These are phyloP conservation scores for Cystobasidium onofrii DNA, from an alignment of 768 basidiomycete genomes.

Conservation along the genomic window DNA sequence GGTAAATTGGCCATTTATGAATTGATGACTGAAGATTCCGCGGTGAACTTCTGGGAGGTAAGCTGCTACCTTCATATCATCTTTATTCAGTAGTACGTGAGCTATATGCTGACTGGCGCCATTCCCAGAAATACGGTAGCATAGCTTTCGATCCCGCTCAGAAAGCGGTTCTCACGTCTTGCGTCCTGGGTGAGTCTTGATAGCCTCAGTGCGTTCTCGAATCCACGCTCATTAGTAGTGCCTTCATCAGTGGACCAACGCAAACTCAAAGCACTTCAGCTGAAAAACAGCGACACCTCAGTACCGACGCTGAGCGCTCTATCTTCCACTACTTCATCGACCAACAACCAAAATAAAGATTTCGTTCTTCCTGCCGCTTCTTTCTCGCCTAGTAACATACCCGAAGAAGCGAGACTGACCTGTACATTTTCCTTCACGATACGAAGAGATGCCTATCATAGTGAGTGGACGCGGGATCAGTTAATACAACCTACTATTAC, in stretches of 20 bases:
- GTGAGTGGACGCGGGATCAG: not conserved
- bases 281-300: not conserved
- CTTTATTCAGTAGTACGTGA: too few species aligned
- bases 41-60: constrained; percentile 96
- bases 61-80: too few species aligned
- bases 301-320: not conserved
- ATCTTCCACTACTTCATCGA: not conserved
- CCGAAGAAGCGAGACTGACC: constrained; percentile 68
- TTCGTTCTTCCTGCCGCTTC: constrained; percentile 14
- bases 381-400: constrained; percentile 40
- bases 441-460: constrained; percentile 44
- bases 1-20: constrained; percentile 94
- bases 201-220: too few species aligned
- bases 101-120: not conserved
- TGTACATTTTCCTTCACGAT: constrained; percentile 91
- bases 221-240: not conserved
- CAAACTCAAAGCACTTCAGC: constrained; percentile 15
- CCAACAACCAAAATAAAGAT: not conserved
- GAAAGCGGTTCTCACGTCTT: constrained; percentile 86
- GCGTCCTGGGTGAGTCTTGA: constrained; percentile 54
- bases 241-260: constrained; percentile 6
- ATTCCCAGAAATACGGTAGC: constrained; percentile 72
- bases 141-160: constrained; percentile 86
- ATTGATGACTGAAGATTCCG: constrained; percentile 93
- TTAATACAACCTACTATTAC: too few species aligned